A percentile compares a stretch with the other conserved stretches of the same genome.
phyloP scores from a whole-genome alignment of 257 asterid species.

The Ligustrum vulgare region DNA sequence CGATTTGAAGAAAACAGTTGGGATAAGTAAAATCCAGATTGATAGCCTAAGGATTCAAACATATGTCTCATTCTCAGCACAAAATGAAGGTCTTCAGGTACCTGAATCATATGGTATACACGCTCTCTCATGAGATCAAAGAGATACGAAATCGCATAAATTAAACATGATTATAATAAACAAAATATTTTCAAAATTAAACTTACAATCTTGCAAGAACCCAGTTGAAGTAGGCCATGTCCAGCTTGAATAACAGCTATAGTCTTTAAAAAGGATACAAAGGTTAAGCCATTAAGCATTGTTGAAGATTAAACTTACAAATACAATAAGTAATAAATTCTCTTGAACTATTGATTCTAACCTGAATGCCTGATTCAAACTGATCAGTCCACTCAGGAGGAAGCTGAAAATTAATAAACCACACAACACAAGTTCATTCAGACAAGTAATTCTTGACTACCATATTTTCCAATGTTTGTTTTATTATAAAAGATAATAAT shows the following conservation, averaged over 20 bases:
- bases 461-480: background rate
- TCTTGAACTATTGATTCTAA: conserved; percentile 23
- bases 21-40: conserved; percentile 89
- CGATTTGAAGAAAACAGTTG: conserved; percentile 88
- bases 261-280: conserved; percentile 40
- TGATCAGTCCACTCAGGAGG: conserved; percentile 99
- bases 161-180: background rate
- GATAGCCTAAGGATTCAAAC: conserved; percentile 89
- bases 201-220: conserved; percentile 98
- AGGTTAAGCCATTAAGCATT: background rate
- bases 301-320: background rate
- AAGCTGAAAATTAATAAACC: conserved; percentile 63
- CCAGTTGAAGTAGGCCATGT: conserved; percentile 94
- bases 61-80: conserved; percentile 98
- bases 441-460: conserved; percentile 33
- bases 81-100: conserved; percentile 94
- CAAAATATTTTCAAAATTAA: conserved; percentile 6
- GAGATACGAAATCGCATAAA: background rate
- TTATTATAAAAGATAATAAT: no score
- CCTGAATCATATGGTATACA: conserved; percentile 39
- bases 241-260: conserved; percentile 99
- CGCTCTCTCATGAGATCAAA: background rate
- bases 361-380: conserved; percentile 99
- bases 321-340: background rate
- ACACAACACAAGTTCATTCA: conserved; percentile 19